These are phyloP conservation scores for Poronia punctata DNA, from an alignment of 495 filamentous ascomycete species.

Conservation along the genomic window DNA sequence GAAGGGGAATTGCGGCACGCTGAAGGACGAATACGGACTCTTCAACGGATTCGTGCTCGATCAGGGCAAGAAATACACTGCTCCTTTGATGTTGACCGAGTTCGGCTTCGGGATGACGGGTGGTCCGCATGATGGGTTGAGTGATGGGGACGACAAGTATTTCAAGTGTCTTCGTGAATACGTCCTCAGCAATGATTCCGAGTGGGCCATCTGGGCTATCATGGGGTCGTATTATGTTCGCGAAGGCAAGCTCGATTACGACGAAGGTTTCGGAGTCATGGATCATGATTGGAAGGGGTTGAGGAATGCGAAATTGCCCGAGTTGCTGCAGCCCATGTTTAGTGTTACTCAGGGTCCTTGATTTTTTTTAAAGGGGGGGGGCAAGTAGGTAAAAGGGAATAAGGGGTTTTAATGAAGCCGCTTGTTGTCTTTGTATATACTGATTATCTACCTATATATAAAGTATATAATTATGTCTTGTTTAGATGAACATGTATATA, in stretches of 20 bases:
- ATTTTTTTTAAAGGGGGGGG: constrained; percentile 2
- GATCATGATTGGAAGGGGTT: constrained; percentile 36
- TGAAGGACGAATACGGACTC: constrained; percentile 33
- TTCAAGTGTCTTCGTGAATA: constrained; percentile 39
- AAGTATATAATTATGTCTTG: too few species aligned
- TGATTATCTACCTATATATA: too few species aligned
- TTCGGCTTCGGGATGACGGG: constrained; percentile 43
- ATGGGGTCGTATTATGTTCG: constrained; percentile 45
- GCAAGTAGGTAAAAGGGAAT: not conserved
- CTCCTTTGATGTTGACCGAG: constrained; percentile 42
- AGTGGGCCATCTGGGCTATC: constrained; percentile 45
- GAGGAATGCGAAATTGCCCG: constrained; percentile 34
- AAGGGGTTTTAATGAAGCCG: not conserved
- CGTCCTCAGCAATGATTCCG: constrained; percentile 39
- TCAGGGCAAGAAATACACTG: constrained; percentile 34
- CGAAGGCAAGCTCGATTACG: constrained; percentile 31
- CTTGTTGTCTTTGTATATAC: not conserved
- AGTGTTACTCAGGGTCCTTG: constrained; percentile 37
- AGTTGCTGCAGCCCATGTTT: constrained; percentile 33
- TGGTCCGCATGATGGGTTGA: constrained; percentile 26
- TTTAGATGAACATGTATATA: too few species aligned
- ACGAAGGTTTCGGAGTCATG: constrained; percentile 41
- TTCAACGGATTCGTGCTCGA: constrained; percentile 39
- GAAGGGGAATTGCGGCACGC: constrained; percentile 30
- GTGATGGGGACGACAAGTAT: constrained; percentile 29